These are phyloP conservation scores for Gossypium gossypioides DNA, from an alignment of 441 rosid species.

Conservation along the genomic window DNA sequence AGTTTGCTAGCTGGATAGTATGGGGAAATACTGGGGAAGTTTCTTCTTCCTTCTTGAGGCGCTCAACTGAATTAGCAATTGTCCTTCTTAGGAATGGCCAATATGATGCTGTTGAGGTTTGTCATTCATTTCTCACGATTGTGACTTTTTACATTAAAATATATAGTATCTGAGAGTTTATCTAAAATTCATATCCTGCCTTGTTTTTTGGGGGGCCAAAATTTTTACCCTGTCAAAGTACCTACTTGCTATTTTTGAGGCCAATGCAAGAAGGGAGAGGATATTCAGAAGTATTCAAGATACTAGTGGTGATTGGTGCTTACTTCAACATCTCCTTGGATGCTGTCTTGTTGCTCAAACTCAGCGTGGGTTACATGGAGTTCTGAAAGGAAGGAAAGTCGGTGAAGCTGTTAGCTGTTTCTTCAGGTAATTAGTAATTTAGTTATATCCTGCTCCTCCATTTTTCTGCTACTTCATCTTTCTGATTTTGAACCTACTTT, in stretches of 20 bases:
- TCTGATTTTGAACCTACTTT: background rate
- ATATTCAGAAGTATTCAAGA: constrained; percentile 68
- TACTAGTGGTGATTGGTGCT: constrained; percentile 67
- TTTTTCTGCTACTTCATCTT: background rate
- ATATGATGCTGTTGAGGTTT: constrained; percentile 82
- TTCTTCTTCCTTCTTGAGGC: constrained; percentile 57
- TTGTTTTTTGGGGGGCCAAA: background rate
- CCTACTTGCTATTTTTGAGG: constrained; percentile 63
- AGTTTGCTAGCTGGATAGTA: constrained; percentile 73
- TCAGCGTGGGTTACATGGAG: constrained; percentile 47
- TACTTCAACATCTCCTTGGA: constrained; percentile 88
- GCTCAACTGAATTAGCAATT: constrained; percentile 64
- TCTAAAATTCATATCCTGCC: constrained; percentile 18
- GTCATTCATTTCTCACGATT: background rate
- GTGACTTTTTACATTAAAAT: background rate
- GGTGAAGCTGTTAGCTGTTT: constrained; percentile 78
- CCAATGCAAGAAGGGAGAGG: constrained; percentile 62
- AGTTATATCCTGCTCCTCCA: background rate
- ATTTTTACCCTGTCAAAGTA: constrained; percentile 29
- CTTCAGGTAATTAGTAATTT: constrained; percentile 49
- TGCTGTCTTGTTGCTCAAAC: constrained; percentile 87
- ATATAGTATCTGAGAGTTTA: constrained; percentile 5
- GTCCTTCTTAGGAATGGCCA: constrained; percentile 77
- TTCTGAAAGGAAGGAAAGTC: constrained; percentile 60
- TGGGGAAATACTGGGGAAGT: constrained; percentile 65